These are phyloP conservation scores for Taphrina confusa DNA, from an alignment of 1,139 yeast genomes.

Conservation along the genomic window DNA sequence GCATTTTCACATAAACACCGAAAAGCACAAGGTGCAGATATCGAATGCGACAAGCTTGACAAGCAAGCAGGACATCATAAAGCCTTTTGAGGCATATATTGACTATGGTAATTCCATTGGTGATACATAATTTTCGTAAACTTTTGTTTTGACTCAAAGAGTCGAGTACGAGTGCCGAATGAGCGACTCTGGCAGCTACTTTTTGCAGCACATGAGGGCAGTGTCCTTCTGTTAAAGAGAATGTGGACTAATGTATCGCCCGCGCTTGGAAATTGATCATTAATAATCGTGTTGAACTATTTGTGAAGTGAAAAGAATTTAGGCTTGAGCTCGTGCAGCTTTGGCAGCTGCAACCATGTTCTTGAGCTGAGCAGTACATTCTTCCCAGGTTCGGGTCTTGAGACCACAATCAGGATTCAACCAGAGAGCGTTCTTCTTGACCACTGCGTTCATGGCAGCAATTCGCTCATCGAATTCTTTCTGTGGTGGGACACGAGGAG, in stretches of 20 bases:
- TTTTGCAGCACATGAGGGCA: not conserved
- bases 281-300: constrained; percentile 9
- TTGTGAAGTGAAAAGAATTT: not conserved
- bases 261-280: constrained; percentile 7
- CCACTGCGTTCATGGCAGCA: constrained; percentile 89
- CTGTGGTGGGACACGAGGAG: constrained; percentile 98
- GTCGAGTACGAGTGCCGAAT: no score
- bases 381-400: constrained; percentile 91
- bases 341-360: constrained; percentile 99
- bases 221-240: constrained; percentile 10
- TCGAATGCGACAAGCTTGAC: no score
- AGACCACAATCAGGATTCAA: constrained; percentile 99
- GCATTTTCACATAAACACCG: no score
- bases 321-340: constrained; percentile 44
- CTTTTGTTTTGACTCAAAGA: not conserved
- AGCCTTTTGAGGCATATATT: constrained; percentile 8
- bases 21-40: no score
- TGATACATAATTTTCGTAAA: not conserved
- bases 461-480: constrained; percentile 93
- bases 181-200: not conserved
- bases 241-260: constrained; percentile 8
- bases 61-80: no score
- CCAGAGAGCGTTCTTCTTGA: constrained; percentile 98
- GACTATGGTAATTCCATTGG: not conserved
- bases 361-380: constrained; percentile 74